Conservation (phyloP, 768 basidiomycete genomes). For the Strobilomyces echinocephalus region DNA sequence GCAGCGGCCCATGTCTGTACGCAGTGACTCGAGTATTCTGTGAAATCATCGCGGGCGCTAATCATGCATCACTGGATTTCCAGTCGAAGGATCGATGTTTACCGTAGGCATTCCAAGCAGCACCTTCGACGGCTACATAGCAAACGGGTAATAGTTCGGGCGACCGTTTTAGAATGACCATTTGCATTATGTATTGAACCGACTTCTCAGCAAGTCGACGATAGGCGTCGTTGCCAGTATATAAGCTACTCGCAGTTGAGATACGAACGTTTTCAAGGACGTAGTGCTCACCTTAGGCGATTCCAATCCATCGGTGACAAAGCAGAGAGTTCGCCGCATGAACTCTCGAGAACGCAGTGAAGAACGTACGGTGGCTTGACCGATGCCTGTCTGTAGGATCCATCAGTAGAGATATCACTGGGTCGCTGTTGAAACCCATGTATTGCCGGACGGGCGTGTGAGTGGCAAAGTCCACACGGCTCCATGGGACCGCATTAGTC, state of each 20-base stretch:
- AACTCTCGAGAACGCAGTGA: neutral
- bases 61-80: slow-evolving; percentile 44
- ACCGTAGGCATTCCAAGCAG: slow-evolving; percentile 52
- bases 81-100: slow-evolving; percentile 51
- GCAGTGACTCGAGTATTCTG: neutral
- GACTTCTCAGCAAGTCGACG: slow-evolving; percentile 46
- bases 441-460: slow-evolving; percentile 27
- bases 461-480: slow-evolving; percentile 34
- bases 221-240: slow-evolving; percentile 61
- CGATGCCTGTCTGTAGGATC: slow-evolving; percentile 42
- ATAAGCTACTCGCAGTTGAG: slow-evolving; percentile 26
- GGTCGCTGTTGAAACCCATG: slow-evolving; percentile 4
- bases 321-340: no score
- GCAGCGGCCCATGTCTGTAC: slow-evolving; percentile 63
- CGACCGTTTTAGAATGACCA: slow-evolving; percentile 24
- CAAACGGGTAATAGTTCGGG: neutral
- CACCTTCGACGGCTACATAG: slow-evolving; percentile 6
- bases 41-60: neutral
- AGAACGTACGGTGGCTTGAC: slow-evolving; percentile 37
- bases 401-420: neutral
- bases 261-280: neutral
- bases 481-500: slow-evolving; percentile 36
- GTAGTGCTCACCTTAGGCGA: slow-evolving; percentile 36
- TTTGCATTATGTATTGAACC: slow-evolving; percentile 44
- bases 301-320: slow-evolving; percentile 44